phyloP scores from a whole-genome alignment of 2,329 filamentous ascomycete genomes.

The Fusarium beomiforme region DNA sequence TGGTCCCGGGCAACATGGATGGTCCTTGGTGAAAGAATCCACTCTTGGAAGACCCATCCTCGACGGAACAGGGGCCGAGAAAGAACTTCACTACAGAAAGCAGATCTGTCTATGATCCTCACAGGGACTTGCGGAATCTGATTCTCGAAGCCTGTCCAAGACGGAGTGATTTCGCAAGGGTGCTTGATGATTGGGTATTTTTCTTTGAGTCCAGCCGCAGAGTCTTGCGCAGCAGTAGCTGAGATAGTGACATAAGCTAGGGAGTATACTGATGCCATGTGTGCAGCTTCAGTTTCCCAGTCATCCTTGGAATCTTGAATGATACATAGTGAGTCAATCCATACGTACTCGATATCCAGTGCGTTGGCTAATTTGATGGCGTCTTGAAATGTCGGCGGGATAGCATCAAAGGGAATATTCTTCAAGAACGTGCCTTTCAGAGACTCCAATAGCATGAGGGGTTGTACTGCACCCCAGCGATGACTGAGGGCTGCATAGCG shows the following conservation, averaged over 20 bases:
- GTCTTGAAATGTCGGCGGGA: conserved; percentile 31
- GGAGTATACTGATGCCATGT: conserved; percentile 35
- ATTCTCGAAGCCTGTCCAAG: conserved; percentile 20
- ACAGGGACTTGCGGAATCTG: conserved; percentile 8
- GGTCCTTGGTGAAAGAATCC: conserved; percentile 27
- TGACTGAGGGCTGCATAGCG: conserved; percentile 30
- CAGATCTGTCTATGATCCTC: conserved; percentile 18
- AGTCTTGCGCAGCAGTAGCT: conserved; percentile 25
- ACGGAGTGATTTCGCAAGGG: conserved; percentile 20
- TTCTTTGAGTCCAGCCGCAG: conserved; percentile 16
- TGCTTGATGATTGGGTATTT: conserved; percentile 19
- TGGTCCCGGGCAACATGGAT: conserved; percentile 32
- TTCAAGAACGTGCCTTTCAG: background rate
- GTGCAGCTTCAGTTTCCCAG: conserved; percentile 26
- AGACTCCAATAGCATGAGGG: conserved; percentile 15
- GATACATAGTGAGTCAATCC: conserved; percentile 36
- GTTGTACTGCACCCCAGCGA: conserved; percentile 24
- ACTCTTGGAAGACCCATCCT: conserved; percentile 35
- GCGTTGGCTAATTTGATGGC: conserved; percentile 13
- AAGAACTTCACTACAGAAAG: conserved; percentile 29
- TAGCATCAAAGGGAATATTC: conserved; percentile 9
- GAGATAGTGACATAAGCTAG: conserved; percentile 25
- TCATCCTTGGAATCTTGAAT: conserved; percentile 35
- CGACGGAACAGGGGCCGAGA: conserved; percentile 26
- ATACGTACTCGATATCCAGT: conserved; percentile 22